These are phyloP conservation scores for Scutellaria galericulata DNA, from an alignment of 257 asterid species.

Conservation along the genomic window DNA sequence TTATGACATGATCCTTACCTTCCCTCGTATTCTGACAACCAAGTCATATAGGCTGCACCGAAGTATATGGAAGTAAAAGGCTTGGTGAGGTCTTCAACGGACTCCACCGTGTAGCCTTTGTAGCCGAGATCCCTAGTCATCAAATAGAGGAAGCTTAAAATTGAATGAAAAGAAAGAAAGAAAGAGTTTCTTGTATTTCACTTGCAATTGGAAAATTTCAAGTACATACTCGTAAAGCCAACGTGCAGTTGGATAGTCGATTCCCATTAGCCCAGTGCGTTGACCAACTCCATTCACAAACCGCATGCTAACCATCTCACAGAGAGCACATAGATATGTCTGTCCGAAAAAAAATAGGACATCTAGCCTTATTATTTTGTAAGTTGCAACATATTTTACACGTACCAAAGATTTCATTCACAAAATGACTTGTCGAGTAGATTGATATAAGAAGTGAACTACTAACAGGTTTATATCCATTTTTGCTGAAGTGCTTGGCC, in stretches of 20 bases:
- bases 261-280: conserved; percentile 91
- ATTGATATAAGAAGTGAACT: conserved; percentile 22
- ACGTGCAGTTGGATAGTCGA: conserved; percentile 88
- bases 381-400: not conserved
- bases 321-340: conserved; percentile 61
- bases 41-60: conserved; percentile 89
- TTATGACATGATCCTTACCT: conserved; percentile 47
- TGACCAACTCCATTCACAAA: conserved; percentile 82
- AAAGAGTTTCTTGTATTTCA: not conserved
- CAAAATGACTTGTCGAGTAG: not conserved
- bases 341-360: too few species aligned
- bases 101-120: conserved; percentile 67
- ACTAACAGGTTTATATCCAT: conserved; percentile 72
- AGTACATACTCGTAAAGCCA: conserved; percentile 89
- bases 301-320: conserved; percentile 90
- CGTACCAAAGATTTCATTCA: not conserved
- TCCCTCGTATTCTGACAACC: conserved; percentile 92
- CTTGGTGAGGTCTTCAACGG: conserved; percentile 86
- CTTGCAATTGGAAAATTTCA: not conserved
- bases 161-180: conserved; percentile 22
- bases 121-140: conserved; percentile 68
- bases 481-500: conserved; percentile 61
- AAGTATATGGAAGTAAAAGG: conserved; percentile 94
- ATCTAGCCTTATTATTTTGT: not conserved
- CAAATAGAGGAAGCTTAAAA: conserved; percentile 22